These are phyloP conservation scores for Tulasnella sp. DNA, from an alignment of 768 basidiomycete species.

Conservation along the genomic window DNA sequence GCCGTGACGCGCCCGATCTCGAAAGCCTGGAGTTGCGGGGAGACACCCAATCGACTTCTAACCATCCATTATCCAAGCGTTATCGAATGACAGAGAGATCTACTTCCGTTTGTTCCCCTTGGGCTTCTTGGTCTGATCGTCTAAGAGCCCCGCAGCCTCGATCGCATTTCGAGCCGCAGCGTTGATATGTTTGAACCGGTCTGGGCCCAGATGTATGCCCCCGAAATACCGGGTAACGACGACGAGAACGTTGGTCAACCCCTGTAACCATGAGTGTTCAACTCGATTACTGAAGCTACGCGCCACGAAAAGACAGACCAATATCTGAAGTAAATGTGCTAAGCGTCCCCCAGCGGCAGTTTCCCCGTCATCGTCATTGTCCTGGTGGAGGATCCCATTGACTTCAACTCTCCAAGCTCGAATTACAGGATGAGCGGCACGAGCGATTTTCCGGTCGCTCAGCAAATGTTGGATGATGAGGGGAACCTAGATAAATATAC, in stretches of 20 bases:
- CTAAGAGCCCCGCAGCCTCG: constrained; percentile 82
- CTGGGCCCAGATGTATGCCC: constrained; percentile 86
- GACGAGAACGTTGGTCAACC: constrained; percentile 81
- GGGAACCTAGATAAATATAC: constrained; percentile 56
- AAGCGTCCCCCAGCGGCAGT: constrained; percentile 88
- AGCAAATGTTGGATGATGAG: constrained; percentile 66
- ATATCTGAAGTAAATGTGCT: constrained; percentile 86
- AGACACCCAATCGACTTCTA: too few relatives aligned
- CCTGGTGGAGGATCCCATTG: constrained; percentile 72
- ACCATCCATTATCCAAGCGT: too few relatives aligned
- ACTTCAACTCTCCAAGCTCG: constrained; percentile 81
- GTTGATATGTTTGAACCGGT: constrained; percentile 80
- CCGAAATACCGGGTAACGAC: constrained; percentile 94
- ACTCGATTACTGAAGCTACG: constrained; percentile 12
- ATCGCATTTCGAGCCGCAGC: constrained; percentile 92
- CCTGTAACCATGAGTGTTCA: constrained; percentile 49
- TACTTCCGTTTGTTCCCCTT: constrained; percentile 17
- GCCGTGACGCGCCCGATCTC: too few relatives aligned
- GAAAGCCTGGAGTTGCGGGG: too few relatives aligned
- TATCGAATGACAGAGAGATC: not conserved
- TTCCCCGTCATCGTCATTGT: constrained; percentile 96
- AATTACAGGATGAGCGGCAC: constrained; percentile 78
- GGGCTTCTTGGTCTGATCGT: constrained; percentile 33
- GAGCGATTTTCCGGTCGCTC: constrained; percentile 70
- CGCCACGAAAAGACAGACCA: constrained; percentile 54